A percentile compares a stretch with the other conserved stretches of the same genome.
Evolutionary conservation across 140 eudicot genomes (phyloP).

Genomic region (Erigeron philadelphicus): DNA sequence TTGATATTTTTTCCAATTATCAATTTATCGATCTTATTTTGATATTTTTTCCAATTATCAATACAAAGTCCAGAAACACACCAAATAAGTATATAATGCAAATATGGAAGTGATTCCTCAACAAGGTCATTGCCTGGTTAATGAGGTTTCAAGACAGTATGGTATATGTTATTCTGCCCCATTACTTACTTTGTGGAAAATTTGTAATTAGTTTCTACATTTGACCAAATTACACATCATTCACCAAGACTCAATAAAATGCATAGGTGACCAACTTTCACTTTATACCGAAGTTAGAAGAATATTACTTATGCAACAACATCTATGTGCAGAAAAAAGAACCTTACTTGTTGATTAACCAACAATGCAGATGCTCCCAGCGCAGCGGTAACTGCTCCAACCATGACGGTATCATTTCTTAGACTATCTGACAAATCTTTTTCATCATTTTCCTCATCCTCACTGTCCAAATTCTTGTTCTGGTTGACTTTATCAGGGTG

Average conservation of each 20-base stretch:
- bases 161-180: conserved; percentile 3
- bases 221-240: conserved; percentile 5
- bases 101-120: background rate
- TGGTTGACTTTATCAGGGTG: conserved; percentile 21
- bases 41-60: too few species aligned
- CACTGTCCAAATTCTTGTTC: conserved; percentile 17
- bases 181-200: background rate
- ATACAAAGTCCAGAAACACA: background rate
- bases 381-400: conserved; percentile 82
- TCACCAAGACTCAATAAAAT: conserved; percentile 6
- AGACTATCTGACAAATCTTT: conserved; percentile 8
- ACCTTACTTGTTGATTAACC: conserved; percentile 60
- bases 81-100: conserved; percentile 11
- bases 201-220: conserved; percentile 20
- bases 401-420: conserved; percentile 13
- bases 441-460: background rate
- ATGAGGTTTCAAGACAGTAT: background rate
- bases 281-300: conserved; percentile 12
- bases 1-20: too few species aligned
- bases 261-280: conserved; percentile 14
- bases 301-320: conserved; percentile 3
- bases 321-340: conserved; percentile 11
- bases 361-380: conserved; percentile 86
- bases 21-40: too few species aligned
- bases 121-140: background rate